Percentiles rank a stretch among this genome's conserved stretches.
phyloP scores from a whole-genome alignment of 2,329 filamentous ascomycete genomes.

The Diaporthe destruens region DNA sequence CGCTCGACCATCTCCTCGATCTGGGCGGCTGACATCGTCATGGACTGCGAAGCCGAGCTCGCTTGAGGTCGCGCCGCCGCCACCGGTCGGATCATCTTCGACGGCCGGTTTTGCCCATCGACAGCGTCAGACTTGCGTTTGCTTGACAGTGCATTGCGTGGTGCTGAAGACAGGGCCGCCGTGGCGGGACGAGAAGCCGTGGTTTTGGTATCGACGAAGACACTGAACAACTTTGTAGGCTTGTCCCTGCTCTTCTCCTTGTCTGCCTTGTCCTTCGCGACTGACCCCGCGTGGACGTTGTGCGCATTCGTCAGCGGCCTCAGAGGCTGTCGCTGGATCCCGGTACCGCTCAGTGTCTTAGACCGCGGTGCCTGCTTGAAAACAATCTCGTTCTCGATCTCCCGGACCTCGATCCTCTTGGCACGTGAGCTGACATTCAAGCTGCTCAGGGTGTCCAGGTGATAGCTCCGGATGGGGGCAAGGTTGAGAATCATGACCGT shows the following conservation, averaged over 20 bases:
- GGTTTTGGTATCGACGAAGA: slow-evolving; percentile 82
- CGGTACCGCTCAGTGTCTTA: slow-evolving; percentile 55
- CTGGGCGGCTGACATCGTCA: slow-evolving; percentile 74
- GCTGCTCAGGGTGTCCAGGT: slow-evolving; percentile 92
- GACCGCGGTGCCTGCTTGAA: slow-evolving; percentile 80
- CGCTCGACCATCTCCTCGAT: slow-evolving; percentile 94
- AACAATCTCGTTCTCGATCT: slow-evolving; percentile 95
- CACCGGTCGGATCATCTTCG: slow-evolving; percentile 60
- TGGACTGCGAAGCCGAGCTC: slow-evolving; percentile 47
- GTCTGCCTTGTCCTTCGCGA: slow-evolving; percentile 59
- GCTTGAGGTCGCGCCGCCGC: slow-evolving; percentile 45
- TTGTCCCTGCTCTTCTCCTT: slow-evolving; percentile 70
- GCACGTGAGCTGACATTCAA: slow-evolving; percentile 95
- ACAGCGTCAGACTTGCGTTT: slow-evolving; percentile 57
- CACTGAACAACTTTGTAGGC: slow-evolving; percentile 85
- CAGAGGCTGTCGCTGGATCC: slow-evolving; percentile 78
- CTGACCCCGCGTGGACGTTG: slow-evolving; percentile 75
- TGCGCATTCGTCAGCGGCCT: slow-evolving; percentile 81
- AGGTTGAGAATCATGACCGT: slow-evolving; percentile 98
- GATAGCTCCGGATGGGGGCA: slow-evolving; percentile 90
- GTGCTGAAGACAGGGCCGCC: slow-evolving; percentile 37
- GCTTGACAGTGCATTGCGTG: slow-evolving; percentile 30
- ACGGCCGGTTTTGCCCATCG: slow-evolving; percentile 56
- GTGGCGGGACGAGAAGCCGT: slow-evolving; percentile 53
- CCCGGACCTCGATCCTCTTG: slow-evolving; percentile 94